Base-by-base conservation (phyloP, 805 yeast genomes). In the Maudiozyma barnettii region DNA sequence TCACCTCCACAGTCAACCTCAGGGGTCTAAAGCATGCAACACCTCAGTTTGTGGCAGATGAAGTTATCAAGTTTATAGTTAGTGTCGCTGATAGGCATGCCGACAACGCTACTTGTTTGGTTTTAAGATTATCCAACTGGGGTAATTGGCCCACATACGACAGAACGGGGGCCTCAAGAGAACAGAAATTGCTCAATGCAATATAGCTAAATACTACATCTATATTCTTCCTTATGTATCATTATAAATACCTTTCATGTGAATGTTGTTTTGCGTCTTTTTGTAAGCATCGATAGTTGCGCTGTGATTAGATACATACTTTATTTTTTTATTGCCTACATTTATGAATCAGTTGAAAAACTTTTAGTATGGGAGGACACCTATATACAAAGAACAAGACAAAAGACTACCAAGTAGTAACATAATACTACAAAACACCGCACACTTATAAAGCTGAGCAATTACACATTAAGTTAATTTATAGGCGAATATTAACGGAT, bases 81-180 rank as follows among this genome's bases (percentile, higher is more conserved):
- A 85, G 85, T 39, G 76, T 90, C 8, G 95, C 95, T 13, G 93
- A 95, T 2, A 61, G 51, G 49, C 58, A 61, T 29, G 89, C 86
- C 57, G 99, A 93, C 63, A 93, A 93, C 66, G 95, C 98, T n/a
- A 88, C 97, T 2, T 88, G 96, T 61, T 59, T 84, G 51, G 85
- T 93, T 4, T 65, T 91, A 10, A 71, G 95, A 49, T 69, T 93
- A 47, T 74, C 76, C 33, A 96, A 96, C 9, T 93, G 99, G 99
- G 96, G 96, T 5, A 76, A 79, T 47, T 93, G 99, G 97, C 91
- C 93, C 7, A 66, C 76, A 47, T 59, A 72, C 4, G 98, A 91
- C 67, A 69, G 95, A 43, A 88, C 97, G 0, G 97, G 96, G 0
- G 76, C 74, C 41, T 64, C 78, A 47, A 73, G 99, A 52, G 96